Evolutionary conservation across 208 protist genomes (phyloP), one percentile per base, ranked within the genome.

Genomic region (Wallacemonas sp.): DNA sequence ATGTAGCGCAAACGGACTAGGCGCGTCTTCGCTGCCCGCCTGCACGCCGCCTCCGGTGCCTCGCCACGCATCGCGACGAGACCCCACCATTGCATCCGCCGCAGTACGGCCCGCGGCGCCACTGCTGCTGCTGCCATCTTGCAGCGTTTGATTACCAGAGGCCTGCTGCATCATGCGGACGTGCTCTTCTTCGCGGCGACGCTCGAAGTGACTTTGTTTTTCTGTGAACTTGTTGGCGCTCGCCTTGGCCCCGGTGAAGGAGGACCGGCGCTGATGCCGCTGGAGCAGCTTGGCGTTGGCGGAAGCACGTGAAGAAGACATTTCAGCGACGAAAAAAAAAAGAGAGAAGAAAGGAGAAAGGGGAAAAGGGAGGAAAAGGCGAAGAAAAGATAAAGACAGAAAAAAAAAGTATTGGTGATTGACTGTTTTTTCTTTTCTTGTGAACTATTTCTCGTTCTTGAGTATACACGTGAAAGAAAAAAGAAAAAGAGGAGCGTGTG

Each of bases 151-250:
- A n/a, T 47, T 61, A 12, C 45, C 59, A 27, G 39, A 46, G 14
- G 34, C 39, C 53, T 71, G 66, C 39, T 77, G 61, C 53, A 74
- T 38, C 28, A 66, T 63, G 14, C 62, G 67, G 8, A 80, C 69
- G 17, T 89, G 80, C 41, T 77, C 58, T 73, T 95, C 86, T 68
- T 95, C 89, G 24, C 79, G 79, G 11, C 82, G 79, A 0, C 80
- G 80, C 58, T 87, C 86, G 56, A 93, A 95, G 58, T 77, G 80
- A 46, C 84, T 91, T 54, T 95, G 89, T 62, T 85, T 83, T 24
- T 80, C 54, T n/a, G 75, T 83, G 49, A 95, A 95, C 38, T 77
- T 79, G 59, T 78, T 77, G 1, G 75, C 65, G 12, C 70, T 66
- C 9, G 80, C 39, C 53, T 81, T 77, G n/a, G 84, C 82, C 24